These are phyloP conservation scores for Coffea canephora DNA, from an alignment of 257 asterid species.

Conservation along the genomic window DNA sequence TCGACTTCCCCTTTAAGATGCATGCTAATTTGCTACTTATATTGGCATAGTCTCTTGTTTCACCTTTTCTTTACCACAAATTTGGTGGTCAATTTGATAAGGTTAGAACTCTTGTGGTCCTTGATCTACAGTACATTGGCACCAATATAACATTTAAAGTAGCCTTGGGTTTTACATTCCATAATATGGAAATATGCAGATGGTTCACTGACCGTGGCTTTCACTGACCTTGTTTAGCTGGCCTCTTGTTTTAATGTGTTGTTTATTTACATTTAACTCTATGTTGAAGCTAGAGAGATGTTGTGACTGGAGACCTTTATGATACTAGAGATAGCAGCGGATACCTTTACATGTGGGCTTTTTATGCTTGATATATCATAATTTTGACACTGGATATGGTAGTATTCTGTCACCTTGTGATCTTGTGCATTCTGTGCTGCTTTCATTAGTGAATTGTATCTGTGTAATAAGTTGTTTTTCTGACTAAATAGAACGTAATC, in stretches of 20 bases:
- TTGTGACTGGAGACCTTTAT: neutral
- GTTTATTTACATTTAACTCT: neutral
- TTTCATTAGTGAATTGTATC: neutral
- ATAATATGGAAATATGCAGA: neutral
- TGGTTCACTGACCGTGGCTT: neutral
- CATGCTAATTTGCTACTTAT: neutral
- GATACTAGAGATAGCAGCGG: neutral
- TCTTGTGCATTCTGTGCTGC: neutral
- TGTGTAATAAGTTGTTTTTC: neutral
- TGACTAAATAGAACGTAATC: neutral
- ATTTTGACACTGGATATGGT: too few relatives aligned
- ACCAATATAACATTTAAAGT: neutral
- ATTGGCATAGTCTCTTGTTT: too few relatives aligned
- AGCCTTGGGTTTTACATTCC: neutral
- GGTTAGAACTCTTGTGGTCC: neutral
- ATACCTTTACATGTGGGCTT: neutral
- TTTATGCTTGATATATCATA: neutral
- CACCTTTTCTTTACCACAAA: neutral
- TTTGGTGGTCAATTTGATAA: neutral
- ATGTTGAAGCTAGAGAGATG: neutral
- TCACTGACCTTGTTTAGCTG: neutral
- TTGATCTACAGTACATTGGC: neutral
- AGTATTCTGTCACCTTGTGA: neutral
- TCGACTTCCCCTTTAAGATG: neutral
- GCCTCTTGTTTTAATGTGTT: neutral